Conservation (phyloP, 257 asterid species). For the Nicotiana attenuata region DNA sequence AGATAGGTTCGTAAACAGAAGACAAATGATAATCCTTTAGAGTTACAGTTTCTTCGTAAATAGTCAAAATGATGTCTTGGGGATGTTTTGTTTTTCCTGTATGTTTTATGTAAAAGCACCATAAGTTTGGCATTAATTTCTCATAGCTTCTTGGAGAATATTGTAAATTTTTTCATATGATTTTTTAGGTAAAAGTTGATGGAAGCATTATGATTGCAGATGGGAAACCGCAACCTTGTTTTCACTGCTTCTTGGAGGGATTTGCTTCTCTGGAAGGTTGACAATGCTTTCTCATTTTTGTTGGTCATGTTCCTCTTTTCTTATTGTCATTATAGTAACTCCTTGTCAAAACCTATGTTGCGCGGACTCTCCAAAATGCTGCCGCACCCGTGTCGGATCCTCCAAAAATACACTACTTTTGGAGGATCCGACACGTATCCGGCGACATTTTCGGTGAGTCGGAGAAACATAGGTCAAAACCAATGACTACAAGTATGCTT, state of each 20-base stretch:
- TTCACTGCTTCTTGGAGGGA: constrained; percentile 75
- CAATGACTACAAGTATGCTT: background rate
- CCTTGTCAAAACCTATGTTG: background rate
- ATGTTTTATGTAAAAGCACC: background rate
- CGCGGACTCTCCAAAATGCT: too few relatives aligned
- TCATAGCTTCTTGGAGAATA: constrained; percentile 18
- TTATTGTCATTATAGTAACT: background rate
- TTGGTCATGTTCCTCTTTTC: background rate
- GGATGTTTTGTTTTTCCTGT: background rate
- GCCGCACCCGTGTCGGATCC: too few relatives aligned
- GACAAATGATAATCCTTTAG: background rate
- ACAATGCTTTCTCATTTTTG: background rate
- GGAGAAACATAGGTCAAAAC: too few relatives aligned
- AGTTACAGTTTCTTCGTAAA: background rate
- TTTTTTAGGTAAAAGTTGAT: constrained; percentile 59
- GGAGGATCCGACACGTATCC: too few relatives aligned
- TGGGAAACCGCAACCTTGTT: constrained; percentile 88
- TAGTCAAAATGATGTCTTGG: background rate
- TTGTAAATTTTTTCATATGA: constrained; percentile 36
- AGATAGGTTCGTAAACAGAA: background rate
- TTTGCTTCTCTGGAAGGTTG: constrained; percentile 87
- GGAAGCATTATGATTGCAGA: constrained; percentile 86
- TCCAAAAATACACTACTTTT: too few relatives aligned
- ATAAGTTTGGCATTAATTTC: background rate
- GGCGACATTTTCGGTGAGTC: too few relatives aligned